phyloP scores from a whole-genome alignment of 169 alveolate genomes.

The Amoebophrya sp. region DNA sequence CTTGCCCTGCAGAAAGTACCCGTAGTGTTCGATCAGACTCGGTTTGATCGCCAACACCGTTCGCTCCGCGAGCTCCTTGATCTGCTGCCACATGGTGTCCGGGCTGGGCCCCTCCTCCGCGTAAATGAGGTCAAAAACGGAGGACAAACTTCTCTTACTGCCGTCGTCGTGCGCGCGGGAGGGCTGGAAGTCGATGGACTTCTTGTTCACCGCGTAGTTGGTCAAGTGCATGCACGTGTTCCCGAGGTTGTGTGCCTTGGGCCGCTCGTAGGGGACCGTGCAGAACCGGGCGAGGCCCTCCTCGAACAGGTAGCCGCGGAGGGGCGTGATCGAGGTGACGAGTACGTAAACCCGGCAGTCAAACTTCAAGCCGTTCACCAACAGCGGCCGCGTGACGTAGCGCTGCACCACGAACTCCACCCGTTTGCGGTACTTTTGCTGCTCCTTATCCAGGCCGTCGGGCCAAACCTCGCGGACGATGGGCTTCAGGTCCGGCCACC shows the following conservation, averaged over 20 bases:
- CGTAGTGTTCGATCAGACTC: not conserved
- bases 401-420: constrained; percentile 37
- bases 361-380: constrained; percentile 42
- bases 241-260: constrained; percentile 33
- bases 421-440: not conserved
- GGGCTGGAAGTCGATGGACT: constrained; percentile 34
- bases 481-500: not conserved
- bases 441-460: not conserved
- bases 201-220: constrained; percentile 42
- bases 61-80: not conserved
- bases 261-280: constrained; percentile 43
- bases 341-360: constrained; percentile 41
- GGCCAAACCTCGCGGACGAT: not conserved
- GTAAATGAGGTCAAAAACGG: not conserved
- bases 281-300: constrained; percentile 47
- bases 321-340: constrained; percentile 38
- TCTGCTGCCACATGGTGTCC: not conserved
- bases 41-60: not conserved
- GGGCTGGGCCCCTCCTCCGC: not conserved
- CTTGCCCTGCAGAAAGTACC: not conserved
- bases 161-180: not conserved
- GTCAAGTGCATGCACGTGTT: constrained; percentile 42
- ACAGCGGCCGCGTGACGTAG: constrained; percentile 35
- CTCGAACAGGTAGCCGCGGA: constrained; percentile 38
- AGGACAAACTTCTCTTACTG: not conserved